Conservation (phyloP, 2,329 filamentous ascomycete species). For the Thielaviopsis populi region DNA sequence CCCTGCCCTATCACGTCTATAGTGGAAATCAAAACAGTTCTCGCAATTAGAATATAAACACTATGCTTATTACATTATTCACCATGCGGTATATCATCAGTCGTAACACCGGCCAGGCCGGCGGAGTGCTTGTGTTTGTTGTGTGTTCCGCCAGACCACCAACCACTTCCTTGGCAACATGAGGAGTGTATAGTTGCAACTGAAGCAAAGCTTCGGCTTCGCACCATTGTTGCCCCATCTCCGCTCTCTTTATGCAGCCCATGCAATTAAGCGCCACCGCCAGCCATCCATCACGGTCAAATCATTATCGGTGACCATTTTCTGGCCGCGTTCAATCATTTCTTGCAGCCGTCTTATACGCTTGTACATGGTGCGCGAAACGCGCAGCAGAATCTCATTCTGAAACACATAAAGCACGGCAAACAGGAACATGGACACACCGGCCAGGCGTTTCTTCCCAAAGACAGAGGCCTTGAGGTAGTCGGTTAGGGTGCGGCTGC, state of each 20-base stretch:
- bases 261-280: slow-evolving; percentile 41
- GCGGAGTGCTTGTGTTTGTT: too few species aligned
- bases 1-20: too few species aligned
- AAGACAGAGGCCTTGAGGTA: slow-evolving; percentile 34
- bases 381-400: slow-evolving; percentile 42
- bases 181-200: not conserved
- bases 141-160: too few species aligned
- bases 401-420: slow-evolving; percentile 43
- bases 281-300: slow-evolving; percentile 37
- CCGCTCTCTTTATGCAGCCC: slow-evolving; percentile 21
- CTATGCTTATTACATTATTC: not conserved
- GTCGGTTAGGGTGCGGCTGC: slow-evolving; percentile 34
- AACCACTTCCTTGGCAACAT: too few species aligned
- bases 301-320: slow-evolving; percentile 35
- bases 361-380: slow-evolving; percentile 37
- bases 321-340: slow-evolving; percentile 17
- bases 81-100: slow-evolving; percentile 3
- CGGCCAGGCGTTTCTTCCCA: slow-evolving; percentile 31
- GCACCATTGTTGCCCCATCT: not conserved
- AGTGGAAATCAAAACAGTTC: too few species aligned
- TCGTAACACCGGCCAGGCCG: not conserved
- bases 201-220: not conserved
- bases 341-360: slow-evolving; percentile 23
- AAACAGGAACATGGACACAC: slow-evolving; percentile 39
- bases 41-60: not conserved